Conservation (phyloP, 2,329 filamentous ascomycete genomes). For the Lecanicillium sp. region DNA sequence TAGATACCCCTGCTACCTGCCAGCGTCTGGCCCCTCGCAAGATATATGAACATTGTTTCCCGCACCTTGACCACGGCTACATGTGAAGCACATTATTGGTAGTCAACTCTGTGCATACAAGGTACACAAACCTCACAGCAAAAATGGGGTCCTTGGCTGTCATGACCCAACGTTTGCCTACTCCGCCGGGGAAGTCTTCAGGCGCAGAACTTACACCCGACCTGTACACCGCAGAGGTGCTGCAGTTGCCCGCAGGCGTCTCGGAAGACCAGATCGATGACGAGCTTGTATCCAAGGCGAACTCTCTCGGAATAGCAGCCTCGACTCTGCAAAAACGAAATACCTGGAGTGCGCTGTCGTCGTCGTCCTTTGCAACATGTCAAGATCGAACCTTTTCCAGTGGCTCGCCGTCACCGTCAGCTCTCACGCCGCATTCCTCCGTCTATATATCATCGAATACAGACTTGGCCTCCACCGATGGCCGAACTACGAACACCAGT, state of each 20-base stretch:
- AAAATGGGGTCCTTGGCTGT: conserved; percentile 2
- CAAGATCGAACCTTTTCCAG: conserved; percentile 39
- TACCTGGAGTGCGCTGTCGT: conserved; percentile 33
- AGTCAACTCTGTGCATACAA: neutral
- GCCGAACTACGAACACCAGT: conserved; percentile 23
- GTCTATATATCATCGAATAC: conserved; percentile 21
- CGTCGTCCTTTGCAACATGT: conserved; percentile 29
- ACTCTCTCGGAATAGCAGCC: conserved; percentile 25
- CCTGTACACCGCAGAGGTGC: conserved; percentile 21
- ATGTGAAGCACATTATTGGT: neutral
- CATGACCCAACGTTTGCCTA: conserved; percentile 1
- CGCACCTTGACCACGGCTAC: neutral
- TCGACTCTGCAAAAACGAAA: conserved; percentile 25
- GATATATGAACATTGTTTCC: conserved; percentile 2
- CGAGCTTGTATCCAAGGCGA: conserved; percentile 26
- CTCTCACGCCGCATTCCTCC: conserved; percentile 35
- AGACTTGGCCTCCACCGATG: conserved; percentile 5
- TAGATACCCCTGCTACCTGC: too few relatives aligned
- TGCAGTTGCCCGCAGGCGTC: conserved; percentile 22
- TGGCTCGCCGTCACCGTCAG: conserved; percentile 33
- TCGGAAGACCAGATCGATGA: conserved; percentile 33
- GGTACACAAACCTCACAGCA: neutral
- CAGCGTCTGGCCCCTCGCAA: neutral
- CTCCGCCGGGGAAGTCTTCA: neutral
- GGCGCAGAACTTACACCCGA: neutral